Evolutionary conservation across 176 grass and related monocot genomes (phyloP).

Genomic region (Oryza meridionalis): DNA sequence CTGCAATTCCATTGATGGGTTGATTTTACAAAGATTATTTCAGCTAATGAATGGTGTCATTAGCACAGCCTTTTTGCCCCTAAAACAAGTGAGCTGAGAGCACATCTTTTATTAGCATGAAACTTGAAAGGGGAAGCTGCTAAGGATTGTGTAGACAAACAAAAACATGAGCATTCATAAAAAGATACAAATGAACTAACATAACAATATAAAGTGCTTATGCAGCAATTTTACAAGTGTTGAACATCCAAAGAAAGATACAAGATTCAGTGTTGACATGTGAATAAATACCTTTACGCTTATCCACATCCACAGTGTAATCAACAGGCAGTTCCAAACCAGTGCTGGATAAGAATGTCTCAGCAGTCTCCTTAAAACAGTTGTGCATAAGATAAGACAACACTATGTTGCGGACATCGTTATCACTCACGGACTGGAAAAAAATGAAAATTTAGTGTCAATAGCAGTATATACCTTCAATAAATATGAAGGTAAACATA

Average conservation of each 20-base stretch:
- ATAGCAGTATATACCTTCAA: conserved; percentile 13
- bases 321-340: conserved; percentile 76
- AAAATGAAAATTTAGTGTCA: conserved; percentile 38
- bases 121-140: neutral
- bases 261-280: conserved; percentile 43
- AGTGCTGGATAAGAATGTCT: conserved; percentile 74
- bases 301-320: conserved; percentile 79
- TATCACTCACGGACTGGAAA: conserved; percentile 68
- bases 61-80: neutral
- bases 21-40: conserved; percentile 22
- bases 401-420: conserved; percentile 73
- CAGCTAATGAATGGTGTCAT: neutral
- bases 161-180: conserved; percentile 1
- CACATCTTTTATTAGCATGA: neutral
- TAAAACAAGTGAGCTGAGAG: neutral
- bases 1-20: conserved; percentile 15
- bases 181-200: conserved; percentile 1
- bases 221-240: conserved; percentile 7
- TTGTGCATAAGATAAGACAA: conserved; percentile 97
- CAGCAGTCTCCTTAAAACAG: conserved; percentile 96
- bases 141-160: neutral
- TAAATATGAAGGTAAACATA: conserved; percentile 16
- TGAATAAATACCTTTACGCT: conserved; percentile 78
- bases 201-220: neutral
- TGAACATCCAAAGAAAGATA: neutral